Conservation (phyloP, 2,329 filamentous ascomycete genomes). For the Didymella pomorum region DNA sequence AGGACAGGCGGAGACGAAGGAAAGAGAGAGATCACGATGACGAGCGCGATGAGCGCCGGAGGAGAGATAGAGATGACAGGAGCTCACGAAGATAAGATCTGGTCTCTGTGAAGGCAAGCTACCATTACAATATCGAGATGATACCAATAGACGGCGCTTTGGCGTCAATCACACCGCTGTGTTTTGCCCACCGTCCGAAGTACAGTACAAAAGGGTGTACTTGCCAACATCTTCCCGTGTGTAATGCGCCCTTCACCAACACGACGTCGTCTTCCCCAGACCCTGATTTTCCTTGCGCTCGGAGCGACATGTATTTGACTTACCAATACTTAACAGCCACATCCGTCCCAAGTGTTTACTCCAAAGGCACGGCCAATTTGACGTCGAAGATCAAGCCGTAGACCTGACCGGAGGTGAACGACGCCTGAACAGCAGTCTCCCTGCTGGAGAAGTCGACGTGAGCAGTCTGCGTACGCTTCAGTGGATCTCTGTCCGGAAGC, state of each 20-base stretch:
- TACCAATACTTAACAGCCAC: neutral
- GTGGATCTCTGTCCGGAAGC: conserved; percentile 26
- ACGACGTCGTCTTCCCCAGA: no score
- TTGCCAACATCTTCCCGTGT: no score
- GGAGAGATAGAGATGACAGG: conserved; percentile 1
- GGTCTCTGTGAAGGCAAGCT: no score
- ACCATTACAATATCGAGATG: no score
- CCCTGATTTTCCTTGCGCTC: no score
- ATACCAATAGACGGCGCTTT: no score
- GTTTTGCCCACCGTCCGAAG: no score
- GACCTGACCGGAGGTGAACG: neutral
- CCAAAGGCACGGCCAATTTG: neutral
- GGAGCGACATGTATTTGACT: neutral
- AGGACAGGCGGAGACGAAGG: conserved; percentile 37
- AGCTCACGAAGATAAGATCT: neutral
- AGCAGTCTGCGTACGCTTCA: conserved; percentile 34
- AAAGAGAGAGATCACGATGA: conserved; percentile 38
- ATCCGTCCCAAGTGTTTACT: neutral
- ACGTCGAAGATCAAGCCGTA: conserved; percentile 5
- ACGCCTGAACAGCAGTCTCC: conserved; percentile 3
- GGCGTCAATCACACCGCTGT: no score
- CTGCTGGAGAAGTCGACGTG: conserved; percentile 10
- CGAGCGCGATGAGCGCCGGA: conserved; percentile 14
- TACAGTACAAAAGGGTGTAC: no score
- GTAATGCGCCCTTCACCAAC: no score